Percentiles rank a stretch among this genome's conserved stretches.
phyloP scores from a whole-genome alignment of 768 basidiomycete genomes.

The Tylopilus plumbeoviolaceoides region DNA sequence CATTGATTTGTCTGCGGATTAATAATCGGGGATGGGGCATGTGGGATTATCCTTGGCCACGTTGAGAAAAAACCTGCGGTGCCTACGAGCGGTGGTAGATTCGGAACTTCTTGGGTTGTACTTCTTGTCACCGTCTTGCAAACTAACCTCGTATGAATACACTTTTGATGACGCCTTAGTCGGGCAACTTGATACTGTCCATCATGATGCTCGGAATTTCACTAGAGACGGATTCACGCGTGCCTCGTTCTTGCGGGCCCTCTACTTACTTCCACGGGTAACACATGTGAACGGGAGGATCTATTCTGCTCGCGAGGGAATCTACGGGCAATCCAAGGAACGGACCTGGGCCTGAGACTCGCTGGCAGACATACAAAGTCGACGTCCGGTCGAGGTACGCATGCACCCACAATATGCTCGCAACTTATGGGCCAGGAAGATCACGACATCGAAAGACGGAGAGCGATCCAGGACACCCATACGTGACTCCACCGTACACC shows the following conservation, averaged over 20 bases:
- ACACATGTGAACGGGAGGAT: constrained; percentile 6
- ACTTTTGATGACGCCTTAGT: background rate
- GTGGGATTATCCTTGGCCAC: background rate
- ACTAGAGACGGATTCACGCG: background rate
- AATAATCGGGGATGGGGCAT: background rate
- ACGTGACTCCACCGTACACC: constrained; percentile 22
- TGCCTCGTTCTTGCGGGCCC: background rate
- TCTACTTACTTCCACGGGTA: background rate
- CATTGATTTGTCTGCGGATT: constrained; percentile 13
- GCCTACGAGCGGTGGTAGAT: background rate
- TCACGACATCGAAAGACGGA: constrained; percentile 13
- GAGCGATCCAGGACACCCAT: constrained; percentile 24
- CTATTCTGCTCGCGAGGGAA: too few species aligned
- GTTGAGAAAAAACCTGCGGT: background rate
- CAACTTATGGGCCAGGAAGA: constrained; percentile 1
- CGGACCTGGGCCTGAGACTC: background rate
- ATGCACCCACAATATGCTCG: background rate
- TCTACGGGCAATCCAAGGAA: background rate
- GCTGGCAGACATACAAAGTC: background rate
- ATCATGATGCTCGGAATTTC: background rate
- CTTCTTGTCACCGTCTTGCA: background rate
- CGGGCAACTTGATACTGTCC: background rate
- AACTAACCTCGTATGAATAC: background rate
- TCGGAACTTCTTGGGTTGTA: background rate
- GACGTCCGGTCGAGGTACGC: background rate